Evolutionary conservation across 768 basidiomycete species (phyloP), one percentile per base, ranked within the genome.

Genomic region (Serendipita sp.): DNA sequence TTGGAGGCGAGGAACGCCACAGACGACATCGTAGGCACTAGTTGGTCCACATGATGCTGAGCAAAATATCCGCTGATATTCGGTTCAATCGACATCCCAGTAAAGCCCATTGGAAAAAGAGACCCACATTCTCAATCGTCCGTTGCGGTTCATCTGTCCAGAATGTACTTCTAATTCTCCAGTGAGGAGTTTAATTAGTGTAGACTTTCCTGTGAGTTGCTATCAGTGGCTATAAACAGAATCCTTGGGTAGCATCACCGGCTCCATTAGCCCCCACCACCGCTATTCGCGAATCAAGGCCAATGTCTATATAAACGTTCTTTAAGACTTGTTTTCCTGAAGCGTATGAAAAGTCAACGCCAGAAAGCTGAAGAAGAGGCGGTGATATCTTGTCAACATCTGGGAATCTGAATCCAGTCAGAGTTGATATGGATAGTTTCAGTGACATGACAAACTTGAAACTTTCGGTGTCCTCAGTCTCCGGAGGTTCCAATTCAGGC

Each of bases 381-480:
- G 96, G 94, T 3, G 96, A 93, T 68, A 98, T 90, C 76, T 98
- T 98, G 70, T 98, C 96, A 4, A 92, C 84, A 64, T 96, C 94
- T 1, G 92, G 91, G 79, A 99, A 90, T 68, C 89, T 17, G 14
- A 20, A 33, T 30, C 9, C 20, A 3, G 43, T 56, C 24, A 24
- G n/a, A 51, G 34, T 26, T 20, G 31, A 61, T 62, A 20, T 53
- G 51, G 24, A 41, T 26, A 13, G 42, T 16, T 63, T 28, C 56
- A 28, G 5, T n/a, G n/a, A 1, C 30, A 4, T 0, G 61, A 63
- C 75, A 20, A 64, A 88, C 85, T 83, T 94, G 81, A 99, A 99
- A 34, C 79, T 86, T 73, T 98, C 95, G 3, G 82, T 86, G 69
- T 97, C 95, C 51, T 93, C 93, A 68, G 82, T 81, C 71, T 93